Evolutionary conservation across 2,329 filamentous ascomycete species (phyloP).

Genomic region (Escovopsis sp.): DNA sequence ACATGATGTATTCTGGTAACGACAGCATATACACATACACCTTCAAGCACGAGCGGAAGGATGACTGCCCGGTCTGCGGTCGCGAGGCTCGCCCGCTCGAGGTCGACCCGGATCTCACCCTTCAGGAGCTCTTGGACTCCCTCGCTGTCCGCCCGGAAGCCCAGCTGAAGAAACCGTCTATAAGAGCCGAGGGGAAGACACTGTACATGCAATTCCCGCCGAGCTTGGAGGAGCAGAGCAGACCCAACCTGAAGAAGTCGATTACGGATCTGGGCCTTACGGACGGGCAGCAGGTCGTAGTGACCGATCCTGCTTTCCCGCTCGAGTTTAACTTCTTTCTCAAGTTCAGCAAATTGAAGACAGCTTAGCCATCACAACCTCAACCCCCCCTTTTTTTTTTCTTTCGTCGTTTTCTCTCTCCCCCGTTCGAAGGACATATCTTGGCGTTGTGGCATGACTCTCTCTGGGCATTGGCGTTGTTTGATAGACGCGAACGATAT

Average conservation of each 20-base stretch:
- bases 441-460: too few relatives aligned
- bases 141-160: constrained; percentile 73
- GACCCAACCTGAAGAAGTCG: constrained; percentile 67
- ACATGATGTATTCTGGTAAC: constrained; percentile 99
- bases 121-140: constrained; percentile 74
- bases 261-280: constrained; percentile 57
- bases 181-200: constrained; percentile 64
- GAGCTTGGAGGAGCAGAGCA: constrained; percentile 69
- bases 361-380: too few relatives aligned
- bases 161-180: constrained; percentile 85
- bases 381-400: too few relatives aligned
- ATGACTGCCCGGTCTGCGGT: constrained; percentile 89
- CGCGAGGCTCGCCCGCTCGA: constrained; percentile 62
- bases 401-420: too few relatives aligned
- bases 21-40: constrained; percentile 95
- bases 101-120: constrained; percentile 54
- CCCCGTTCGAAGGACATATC: too few relatives aligned
- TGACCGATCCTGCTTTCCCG: constrained; percentile 81
- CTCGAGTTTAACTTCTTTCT: constrained; percentile 49
- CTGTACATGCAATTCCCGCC: constrained; percentile 81
- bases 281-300: constrained; percentile 76
- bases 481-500: too few relatives aligned
- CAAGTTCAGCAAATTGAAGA: constrained; percentile 23
- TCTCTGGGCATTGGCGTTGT: too few relatives aligned
- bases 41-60: constrained; percentile 86